phyloP scores from a whole-genome alignment of 1,139 yeast genomes.

The Hansenula sp. region DNA sequence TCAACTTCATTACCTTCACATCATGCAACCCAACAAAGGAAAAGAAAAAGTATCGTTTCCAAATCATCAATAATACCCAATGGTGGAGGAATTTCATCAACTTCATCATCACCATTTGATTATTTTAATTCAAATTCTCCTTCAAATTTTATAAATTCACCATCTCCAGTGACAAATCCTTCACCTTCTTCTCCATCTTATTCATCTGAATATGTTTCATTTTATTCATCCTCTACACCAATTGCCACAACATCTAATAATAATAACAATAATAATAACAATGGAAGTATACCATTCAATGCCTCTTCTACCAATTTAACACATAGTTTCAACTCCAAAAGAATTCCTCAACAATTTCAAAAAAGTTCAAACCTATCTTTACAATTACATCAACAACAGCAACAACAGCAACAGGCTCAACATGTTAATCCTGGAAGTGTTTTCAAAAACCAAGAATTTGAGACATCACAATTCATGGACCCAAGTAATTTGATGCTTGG shows the following conservation, averaged over 20 bases:
- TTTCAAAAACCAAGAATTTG: not conserved
- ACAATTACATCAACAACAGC: conserved; percentile 2
- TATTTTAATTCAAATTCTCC: conserved; percentile 10
- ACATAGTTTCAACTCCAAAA: conserved; percentile 22
- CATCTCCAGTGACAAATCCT: conserved; percentile 22
- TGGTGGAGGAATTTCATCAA: conserved; percentile 7
- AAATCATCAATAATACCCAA: not conserved
- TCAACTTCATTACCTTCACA: not conserved
- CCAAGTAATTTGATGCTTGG: conserved; percentile 4
- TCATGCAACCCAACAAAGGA: not conserved
- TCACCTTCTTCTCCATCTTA: conserved; percentile 22
- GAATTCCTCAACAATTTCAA: conserved; percentile 23
- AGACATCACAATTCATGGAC: conserved; percentile 1
- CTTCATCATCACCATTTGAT: conserved; percentile 16
- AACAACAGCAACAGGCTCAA: not conserved
- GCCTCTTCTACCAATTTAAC: conserved; percentile 21
- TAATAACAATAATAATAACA: conserved; percentile 8
- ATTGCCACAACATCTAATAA: conserved; percentile 1
- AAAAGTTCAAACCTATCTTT: not conserved
- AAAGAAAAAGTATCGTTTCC: not conserved
- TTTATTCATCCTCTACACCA: not conserved
- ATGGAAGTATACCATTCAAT: conserved; percentile 12
- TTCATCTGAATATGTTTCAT: conserved; percentile 4
- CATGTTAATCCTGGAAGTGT: not conserved
- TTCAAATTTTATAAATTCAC: conserved; percentile 12